Percentiles rank a stretch among this genome's conserved stretches.
phyloP scores from a whole-genome alignment of 176 grass and related monocot genomes.

The Alopecurus myosuroides region DNA sequence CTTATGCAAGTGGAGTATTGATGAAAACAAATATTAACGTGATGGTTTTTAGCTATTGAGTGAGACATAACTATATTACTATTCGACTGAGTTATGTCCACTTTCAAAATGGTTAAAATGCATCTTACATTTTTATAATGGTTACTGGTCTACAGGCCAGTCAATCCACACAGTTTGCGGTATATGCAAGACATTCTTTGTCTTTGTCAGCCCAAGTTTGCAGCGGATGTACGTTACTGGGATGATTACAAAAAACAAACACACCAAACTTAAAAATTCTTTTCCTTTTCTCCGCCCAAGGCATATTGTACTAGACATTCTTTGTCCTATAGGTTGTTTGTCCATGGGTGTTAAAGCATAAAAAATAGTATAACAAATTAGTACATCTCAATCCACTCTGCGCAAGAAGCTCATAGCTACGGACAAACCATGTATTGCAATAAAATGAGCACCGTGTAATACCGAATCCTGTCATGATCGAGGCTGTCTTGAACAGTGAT shows the following conservation, averaged over 20 bases:
- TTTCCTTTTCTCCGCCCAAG: neutral
- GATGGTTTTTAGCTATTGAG: neutral
- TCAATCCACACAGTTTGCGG: neutral
- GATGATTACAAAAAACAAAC: neutral
- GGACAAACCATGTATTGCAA: conserved; percentile 15
- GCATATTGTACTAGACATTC: neutral
- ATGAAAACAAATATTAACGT: neutral
- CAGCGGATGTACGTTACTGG: neutral
- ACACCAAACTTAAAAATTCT: neutral
- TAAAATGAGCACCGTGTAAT: too few species aligned
- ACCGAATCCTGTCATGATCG: neutral
- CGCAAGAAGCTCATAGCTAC: neutral
- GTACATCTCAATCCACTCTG: conserved; percentile 5
- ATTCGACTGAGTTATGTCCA: neutral
- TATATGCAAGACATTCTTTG: neutral
- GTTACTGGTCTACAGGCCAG: neutral
- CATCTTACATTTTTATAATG: neutral
- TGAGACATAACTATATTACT: too few species aligned
- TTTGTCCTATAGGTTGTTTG: conserved; percentile 13
- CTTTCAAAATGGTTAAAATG: neutral
- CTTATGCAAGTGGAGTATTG: neutral
- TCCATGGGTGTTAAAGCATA: neutral
- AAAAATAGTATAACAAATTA: neutral
- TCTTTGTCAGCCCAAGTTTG: neutral
- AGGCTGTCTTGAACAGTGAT: conserved; percentile 10